A percentile compares a stretch with the other conserved stretches of the same genome.
Conservation (phyloP, 169 alveolate genomes). For the Eimeria acervulina region DNA sequence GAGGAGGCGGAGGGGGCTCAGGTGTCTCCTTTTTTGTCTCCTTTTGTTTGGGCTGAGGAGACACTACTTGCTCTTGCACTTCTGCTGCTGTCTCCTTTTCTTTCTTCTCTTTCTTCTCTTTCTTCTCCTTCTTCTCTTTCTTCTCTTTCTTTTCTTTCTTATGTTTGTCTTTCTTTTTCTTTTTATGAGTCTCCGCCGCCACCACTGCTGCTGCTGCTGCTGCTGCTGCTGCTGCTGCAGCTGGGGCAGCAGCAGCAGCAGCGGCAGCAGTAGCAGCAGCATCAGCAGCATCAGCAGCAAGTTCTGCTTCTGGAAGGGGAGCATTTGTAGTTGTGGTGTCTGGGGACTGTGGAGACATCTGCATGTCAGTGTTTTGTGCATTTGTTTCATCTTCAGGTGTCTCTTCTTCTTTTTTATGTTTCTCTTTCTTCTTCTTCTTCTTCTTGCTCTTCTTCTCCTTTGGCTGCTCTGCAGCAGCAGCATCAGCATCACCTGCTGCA, state of each 20-base stretch:
- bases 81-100: background rate
- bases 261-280: constrained; percentile 16
- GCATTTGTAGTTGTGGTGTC: background rate
- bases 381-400: background rate
- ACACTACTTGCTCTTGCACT: background rate
- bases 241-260: constrained; percentile 17
- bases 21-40: background rate
- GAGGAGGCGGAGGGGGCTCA: background rate
- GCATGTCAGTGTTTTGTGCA: background rate
- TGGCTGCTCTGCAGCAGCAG: background rate
- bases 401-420: background rate
- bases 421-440: constrained; percentile 31
- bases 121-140: background rate
- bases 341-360: background rate
- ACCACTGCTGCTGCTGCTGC: constrained; percentile 9
- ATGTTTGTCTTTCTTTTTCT: background rate
- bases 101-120: constrained; percentile 10
- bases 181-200: background rate
- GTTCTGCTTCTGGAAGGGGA: background rate
- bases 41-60: background rate
- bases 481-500: too few species aligned
- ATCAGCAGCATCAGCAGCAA: too few species aligned
- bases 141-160: constrained; percentile 35
- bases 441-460: constrained; percentile 33
- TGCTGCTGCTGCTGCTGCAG: constrained; percentile 5